Evolutionary conservation across 257 asterid species (phyloP).

Genomic region (Solanum virginianum): DNA sequence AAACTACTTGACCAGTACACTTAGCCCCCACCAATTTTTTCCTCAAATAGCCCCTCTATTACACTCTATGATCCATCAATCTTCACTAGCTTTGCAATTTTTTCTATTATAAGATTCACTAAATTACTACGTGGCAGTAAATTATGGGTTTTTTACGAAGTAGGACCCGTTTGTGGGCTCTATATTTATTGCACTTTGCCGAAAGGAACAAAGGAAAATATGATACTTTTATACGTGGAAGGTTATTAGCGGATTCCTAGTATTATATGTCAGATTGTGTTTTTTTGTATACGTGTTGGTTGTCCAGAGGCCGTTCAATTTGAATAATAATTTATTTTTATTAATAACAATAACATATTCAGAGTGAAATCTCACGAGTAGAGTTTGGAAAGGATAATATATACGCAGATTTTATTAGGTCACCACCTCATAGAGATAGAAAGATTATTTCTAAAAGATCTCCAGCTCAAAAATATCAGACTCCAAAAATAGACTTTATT

Average conservation of each 20-base stretch:
- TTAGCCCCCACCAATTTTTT: not conserved
- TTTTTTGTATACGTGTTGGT: conserved; percentile 2
- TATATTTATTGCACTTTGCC: not conserved
- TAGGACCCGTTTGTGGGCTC: not conserved
- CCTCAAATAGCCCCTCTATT: not conserved
- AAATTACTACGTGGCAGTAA: not conserved
- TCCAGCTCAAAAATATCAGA: too few species aligned
- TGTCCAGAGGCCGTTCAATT: not conserved
- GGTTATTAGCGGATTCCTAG: not conserved
- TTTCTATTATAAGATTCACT: not conserved
- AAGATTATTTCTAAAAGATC: too few species aligned
- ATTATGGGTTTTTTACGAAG: not conserved
- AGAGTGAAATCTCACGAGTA: too few species aligned
- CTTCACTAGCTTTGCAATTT: not conserved
- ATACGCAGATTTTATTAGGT: too few species aligned
- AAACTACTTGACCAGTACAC: not conserved
- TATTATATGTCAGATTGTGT: not conserved
- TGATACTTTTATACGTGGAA: conserved; percentile 5
- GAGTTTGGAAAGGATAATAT: too few species aligned
- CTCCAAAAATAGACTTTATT: too few species aligned
- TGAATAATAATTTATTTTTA: too few species aligned
- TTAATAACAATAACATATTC: too few species aligned
- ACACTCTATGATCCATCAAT: not conserved
- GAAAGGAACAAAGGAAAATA: not conserved
- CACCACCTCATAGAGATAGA: too few species aligned